A percentile compares a stretch with the other conserved stretches of the same genome.
These are phyloP conservation scores for Exophiala spinifera DNA, from an alignment of 2,329 filamentous ascomycete species.

Conservation along the genomic window DNA sequence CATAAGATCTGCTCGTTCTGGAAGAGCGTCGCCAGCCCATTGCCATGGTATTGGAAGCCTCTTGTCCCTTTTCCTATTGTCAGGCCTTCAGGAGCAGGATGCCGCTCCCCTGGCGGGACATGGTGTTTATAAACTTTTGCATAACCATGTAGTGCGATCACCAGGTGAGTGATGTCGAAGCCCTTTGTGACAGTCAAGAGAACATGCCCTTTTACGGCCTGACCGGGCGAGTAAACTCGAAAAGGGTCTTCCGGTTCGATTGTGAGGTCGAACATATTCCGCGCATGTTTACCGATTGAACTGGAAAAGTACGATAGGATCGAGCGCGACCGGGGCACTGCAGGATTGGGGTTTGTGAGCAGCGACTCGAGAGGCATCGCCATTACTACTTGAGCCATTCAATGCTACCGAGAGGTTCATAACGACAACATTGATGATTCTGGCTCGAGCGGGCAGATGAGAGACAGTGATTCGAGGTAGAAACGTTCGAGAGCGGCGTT, in stretches of 20 bases:
- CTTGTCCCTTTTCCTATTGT: conserved; percentile 54
- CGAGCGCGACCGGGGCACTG: conserved; percentile 42
- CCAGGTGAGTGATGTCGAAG: conserved; percentile 61
- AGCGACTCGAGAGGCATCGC: conserved; percentile 30
- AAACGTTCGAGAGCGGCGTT: neutral
- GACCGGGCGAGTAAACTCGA: conserved; percentile 60
- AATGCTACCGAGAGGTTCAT: conserved; percentile 16
- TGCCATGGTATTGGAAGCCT: conserved; percentile 57
- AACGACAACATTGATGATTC: conserved; percentile 16
- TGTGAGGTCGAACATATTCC: conserved; percentile 59
- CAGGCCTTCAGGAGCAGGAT: conserved; percentile 49
- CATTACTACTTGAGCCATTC: conserved; percentile 20
- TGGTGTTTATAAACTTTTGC: conserved; percentile 65
- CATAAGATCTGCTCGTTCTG: conserved; percentile 64
- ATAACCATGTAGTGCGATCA: conserved; percentile 61
- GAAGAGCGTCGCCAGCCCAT: conserved; percentile 63
- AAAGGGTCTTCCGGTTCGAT: conserved; percentile 63
- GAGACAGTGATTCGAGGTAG: neutral
- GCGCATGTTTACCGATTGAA: conserved; percentile 52
- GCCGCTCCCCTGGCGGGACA: conserved; percentile 53
- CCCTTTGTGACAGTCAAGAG: conserved; percentile 59
- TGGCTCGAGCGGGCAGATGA: neutral
- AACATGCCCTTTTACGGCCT: conserved; percentile 60
- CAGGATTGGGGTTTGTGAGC: conserved; percentile 42
- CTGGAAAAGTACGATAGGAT: conserved; percentile 55